Percentiles rank a stretch among this genome's conserved stretches.
phyloP scores from a whole-genome alignment of 1,284 basidiomycete genomes.

The Ceratobasidium sp. region DNA sequence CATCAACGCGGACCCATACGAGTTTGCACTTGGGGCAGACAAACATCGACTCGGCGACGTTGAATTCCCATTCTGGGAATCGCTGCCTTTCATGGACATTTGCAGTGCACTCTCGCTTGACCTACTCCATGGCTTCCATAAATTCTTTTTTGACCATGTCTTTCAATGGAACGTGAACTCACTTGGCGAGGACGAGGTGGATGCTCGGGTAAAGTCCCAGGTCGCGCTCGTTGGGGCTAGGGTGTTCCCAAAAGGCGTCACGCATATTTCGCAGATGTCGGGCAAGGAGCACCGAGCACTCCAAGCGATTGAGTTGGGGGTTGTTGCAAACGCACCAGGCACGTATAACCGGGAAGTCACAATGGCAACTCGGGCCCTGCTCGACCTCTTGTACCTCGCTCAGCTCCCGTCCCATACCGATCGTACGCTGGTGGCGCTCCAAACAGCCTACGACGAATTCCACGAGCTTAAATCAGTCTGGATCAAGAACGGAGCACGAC shows the following conservation, averaged over 20 bases:
- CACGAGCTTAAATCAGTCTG: not conserved
- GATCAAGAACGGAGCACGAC: slow-evolving; percentile 7
- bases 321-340: not conserved
- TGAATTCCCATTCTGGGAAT: slow-evolving; percentile 47
- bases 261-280: slow-evolving; percentile 28
- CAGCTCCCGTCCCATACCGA: slow-evolving; percentile 4
- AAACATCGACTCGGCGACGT: slow-evolving; percentile 43
- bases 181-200: slow-evolving; percentile 44
- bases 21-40: slow-evolving; percentile 19
- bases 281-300: slow-evolving; percentile 14
- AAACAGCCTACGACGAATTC: not conserved
- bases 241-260: not conserved
- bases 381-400: not conserved
- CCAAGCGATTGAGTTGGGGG: not conserved
- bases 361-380: not conserved
- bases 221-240: not conserved
- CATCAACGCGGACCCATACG: slow-evolving; percentile 15
- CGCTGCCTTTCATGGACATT: slow-evolving; percentile 40
- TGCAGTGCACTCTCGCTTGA: slow-evolving; percentile 34
- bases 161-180: slow-evolving; percentile 44
- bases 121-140: slow-evolving; percentile 47
- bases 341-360: not conserved
- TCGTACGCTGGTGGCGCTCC: not conserved
- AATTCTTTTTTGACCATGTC: slow-evolving; percentile 43
- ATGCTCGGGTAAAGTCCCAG: slow-evolving; percentile 18